These are phyloP conservation scores for Populus trichocarpa DNA, from an alignment of 441 rosid species.

Conservation along the genomic window DNA sequence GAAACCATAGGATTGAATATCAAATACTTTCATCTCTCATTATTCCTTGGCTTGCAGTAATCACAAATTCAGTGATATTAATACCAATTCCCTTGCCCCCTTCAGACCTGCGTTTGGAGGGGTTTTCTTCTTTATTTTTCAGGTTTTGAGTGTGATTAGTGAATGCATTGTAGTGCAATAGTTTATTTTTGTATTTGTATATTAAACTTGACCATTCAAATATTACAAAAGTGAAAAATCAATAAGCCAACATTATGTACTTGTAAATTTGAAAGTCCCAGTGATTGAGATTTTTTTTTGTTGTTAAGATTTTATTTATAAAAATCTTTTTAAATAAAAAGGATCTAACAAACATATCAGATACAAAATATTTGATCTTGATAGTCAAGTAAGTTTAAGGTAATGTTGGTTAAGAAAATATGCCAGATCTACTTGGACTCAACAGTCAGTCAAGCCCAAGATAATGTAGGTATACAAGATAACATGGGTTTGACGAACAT, in stretches of 20 bases:
- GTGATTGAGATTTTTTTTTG: no score
- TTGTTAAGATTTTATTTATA: no score
- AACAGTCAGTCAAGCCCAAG: no score
- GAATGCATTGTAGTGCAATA: slow-evolving; percentile 2
- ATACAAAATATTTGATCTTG: no score
- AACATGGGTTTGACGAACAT: no score
- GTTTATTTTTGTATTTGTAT: neutral
- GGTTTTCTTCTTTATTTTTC: neutral
- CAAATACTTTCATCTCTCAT: neutral
- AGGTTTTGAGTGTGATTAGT: slow-evolving; percentile 1
- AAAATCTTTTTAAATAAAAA: no score
- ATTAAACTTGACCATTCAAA: neutral
- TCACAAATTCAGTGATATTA: neutral
- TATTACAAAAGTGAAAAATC: neutral
- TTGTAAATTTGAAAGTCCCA: neutral
- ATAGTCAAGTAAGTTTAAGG: no score
- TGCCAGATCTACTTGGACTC: no score
- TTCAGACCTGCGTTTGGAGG: neutral
- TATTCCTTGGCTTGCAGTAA: neutral
- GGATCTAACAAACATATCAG: no score
- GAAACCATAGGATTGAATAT: neutral
- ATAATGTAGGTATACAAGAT: no score
- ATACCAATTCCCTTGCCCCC: neutral
- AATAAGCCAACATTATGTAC: neutral
- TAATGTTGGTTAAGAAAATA: no score